phyloP scores from a whole-genome alignment of 345 rosid genomes.

The Salix exigua region DNA sequence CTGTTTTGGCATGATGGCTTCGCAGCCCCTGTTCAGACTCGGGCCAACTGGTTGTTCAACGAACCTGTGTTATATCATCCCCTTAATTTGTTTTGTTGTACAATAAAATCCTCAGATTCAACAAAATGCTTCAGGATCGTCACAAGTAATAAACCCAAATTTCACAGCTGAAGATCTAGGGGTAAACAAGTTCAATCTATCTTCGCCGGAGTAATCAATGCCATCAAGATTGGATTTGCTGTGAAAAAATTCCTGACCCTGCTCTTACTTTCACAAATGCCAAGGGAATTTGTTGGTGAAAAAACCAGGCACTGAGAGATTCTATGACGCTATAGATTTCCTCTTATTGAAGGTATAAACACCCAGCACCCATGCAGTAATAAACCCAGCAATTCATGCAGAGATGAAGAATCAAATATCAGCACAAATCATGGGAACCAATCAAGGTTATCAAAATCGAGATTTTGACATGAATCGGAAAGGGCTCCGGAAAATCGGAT shows the following conservation, averaged over 20 bases:
- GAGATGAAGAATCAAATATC: too few relatives aligned
- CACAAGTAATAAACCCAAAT: conserved; percentile 10
- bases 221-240: not conserved
- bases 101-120: not conserved
- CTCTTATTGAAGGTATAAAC: too few relatives aligned
- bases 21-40: not conserved
- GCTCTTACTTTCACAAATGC: conserved; percentile 2
- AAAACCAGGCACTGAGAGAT: not conserved
- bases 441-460: too few relatives aligned
- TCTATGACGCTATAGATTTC: conserved; percentile 21
- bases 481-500: too few relatives aligned
- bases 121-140: not conserved
- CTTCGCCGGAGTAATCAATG: not conserved
- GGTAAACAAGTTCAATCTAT: not conserved
- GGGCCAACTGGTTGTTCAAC: too few relatives aligned
- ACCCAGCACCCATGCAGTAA: too few relatives aligned
- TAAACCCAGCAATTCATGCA: too few relatives aligned
- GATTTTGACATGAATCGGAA: too few relatives aligned
- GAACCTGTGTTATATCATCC: too few relatives aligned
- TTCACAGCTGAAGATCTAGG: conserved; percentile 16
- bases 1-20: not conserved
- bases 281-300: conserved; percentile 14
- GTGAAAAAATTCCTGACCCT: not conserved
- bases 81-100: not conserved
- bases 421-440: too few relatives aligned